A percentile compares a stretch with the other conserved stretches of the same genome.
Evolutionary conservation across 345 rosid genomes (phyloP).

Genomic region (Sisymbrium irio): DNA sequence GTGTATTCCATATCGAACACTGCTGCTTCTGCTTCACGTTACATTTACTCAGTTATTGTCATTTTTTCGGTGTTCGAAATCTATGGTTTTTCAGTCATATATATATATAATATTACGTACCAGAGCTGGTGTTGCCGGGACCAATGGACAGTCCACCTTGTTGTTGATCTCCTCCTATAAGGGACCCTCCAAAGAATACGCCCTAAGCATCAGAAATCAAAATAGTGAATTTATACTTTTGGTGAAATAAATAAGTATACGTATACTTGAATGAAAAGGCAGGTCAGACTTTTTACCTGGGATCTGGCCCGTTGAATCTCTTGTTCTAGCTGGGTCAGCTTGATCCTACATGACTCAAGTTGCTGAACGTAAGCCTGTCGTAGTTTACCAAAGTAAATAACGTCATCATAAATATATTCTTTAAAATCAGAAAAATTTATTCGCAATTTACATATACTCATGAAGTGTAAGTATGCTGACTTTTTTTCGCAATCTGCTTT

Average conservation of each 20-base stretch:
- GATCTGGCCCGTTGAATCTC: conserved; percentile 88
- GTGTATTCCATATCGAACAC: conserved; percentile 84
- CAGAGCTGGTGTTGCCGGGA: conserved; percentile 53
- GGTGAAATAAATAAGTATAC: background rate
- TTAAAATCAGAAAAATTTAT: background rate
- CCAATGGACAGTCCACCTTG: conserved; percentile 58
- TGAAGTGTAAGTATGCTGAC: conserved; percentile 29
- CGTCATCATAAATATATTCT: background rate
- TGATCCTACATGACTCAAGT: conserved; percentile 91
- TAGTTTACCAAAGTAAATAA: background rate
- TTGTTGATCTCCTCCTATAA: conserved; percentile 60
- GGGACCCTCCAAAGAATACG: conserved; percentile 61
- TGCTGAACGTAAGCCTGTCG: conserved; percentile 95
- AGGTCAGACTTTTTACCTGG: conserved; percentile 47
- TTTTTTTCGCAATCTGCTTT: conserved; percentile 93
- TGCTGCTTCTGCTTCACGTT: conserved; percentile 58
- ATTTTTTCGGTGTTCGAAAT: background rate
- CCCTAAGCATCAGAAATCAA: conserved; percentile 49
- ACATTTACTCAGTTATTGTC: conserved; percentile 10
- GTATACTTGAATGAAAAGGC: background rate
- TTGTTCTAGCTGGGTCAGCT: conserved; percentile 87
- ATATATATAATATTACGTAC: conserved; percentile 36
- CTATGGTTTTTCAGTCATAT: background rate
- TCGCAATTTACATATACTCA: background rate
- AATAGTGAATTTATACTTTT: background rate